Conservation (phyloP, 345 rosid genomes). For the Melaleuca alternifolia region DNA sequence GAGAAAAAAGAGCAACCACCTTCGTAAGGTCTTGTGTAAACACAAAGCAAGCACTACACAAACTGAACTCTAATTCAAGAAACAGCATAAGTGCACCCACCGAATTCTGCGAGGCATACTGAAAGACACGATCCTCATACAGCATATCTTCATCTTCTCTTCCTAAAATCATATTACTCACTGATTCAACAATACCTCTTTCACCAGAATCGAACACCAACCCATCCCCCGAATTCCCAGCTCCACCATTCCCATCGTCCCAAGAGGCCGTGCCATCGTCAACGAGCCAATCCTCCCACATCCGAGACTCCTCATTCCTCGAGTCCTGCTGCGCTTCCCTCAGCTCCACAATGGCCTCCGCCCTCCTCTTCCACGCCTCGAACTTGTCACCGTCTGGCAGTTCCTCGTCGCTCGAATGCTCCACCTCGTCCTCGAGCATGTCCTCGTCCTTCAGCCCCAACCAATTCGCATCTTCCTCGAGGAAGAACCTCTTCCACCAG, state of each 20-base stretch:
- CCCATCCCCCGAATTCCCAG: constrained; percentile 12
- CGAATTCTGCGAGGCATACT: constrained; percentile 70
- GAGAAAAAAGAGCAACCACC: not conserved
- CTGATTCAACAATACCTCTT: constrained; percentile 57
- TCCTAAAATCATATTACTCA: constrained; percentile 67
- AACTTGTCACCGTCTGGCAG: constrained; percentile 54
- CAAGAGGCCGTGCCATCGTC: constrained; percentile 39
- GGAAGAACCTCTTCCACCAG: constrained; percentile 85
- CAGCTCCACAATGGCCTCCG: constrained; percentile 81
- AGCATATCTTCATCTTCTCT: constrained; percentile 69
- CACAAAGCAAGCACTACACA: not conserved
- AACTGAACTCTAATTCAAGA: not conserved
- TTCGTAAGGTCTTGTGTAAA: not conserved
- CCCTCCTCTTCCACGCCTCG: constrained; percentile 90
- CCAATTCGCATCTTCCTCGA: constrained; percentile 86
- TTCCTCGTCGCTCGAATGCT: constrained; percentile 16
- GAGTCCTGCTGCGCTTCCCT: constrained; percentile 72
- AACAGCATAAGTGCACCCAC: constrained; percentile 19
- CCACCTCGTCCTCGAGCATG: constrained; percentile 31
- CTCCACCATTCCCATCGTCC: constrained; percentile 35
- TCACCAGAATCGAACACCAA: constrained; percentile 17
- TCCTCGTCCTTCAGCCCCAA: constrained; percentile 62
- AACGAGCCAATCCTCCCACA: constrained; percentile 95
- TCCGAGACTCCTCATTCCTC: constrained; percentile 60
- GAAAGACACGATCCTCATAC: constrained; percentile 89